Percentiles rank a stretch among this genome's conserved stretches.
Evolutionary conservation across 768 basidiomycete species (phyloP).

Genomic region (Strobilomyces confusus): DNA sequence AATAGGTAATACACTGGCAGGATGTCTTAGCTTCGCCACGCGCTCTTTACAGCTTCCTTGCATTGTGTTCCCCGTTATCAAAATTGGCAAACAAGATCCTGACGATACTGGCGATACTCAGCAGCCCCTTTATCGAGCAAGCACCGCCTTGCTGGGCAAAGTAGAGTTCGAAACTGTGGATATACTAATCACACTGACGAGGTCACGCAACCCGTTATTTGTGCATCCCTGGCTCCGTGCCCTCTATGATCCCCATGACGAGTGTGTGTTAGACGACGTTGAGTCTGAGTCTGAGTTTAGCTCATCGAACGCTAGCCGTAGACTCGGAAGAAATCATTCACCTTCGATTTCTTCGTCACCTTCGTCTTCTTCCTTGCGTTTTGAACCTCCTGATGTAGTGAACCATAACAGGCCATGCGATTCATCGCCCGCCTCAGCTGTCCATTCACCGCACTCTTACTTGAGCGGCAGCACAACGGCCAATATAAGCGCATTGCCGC

Average conservation of each 20-base stretch:
- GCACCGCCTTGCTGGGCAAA: background rate
- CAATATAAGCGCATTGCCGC: background rate
- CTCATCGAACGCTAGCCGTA: no score
- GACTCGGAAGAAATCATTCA: no score
- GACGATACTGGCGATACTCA: background rate
- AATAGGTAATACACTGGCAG: no score
- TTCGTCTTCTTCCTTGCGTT: no score
- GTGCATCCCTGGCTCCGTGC: no score
- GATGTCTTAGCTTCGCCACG: no score
- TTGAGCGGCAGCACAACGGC: background rate
- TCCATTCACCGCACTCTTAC: background rate
- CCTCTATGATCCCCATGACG: background rate
- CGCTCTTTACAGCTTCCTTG: background rate
- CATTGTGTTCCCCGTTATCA: background rate
- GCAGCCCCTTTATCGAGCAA: background rate
- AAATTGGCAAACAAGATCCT: background rate
- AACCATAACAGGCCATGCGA: background rate
- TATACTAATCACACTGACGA: no score
- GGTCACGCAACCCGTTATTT: no score
- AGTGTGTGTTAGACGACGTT: background rate
- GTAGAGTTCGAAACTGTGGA: background rate
- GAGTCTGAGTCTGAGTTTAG: background rate
- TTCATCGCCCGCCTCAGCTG: background rate
- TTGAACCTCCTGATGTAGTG: no score
- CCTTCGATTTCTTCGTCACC: no score